Percentiles rank a stretch among this genome's conserved stretches.
Conservation (phyloP, 2,329 filamentous ascomycete species). For the Aureobasidium musti region DNA sequence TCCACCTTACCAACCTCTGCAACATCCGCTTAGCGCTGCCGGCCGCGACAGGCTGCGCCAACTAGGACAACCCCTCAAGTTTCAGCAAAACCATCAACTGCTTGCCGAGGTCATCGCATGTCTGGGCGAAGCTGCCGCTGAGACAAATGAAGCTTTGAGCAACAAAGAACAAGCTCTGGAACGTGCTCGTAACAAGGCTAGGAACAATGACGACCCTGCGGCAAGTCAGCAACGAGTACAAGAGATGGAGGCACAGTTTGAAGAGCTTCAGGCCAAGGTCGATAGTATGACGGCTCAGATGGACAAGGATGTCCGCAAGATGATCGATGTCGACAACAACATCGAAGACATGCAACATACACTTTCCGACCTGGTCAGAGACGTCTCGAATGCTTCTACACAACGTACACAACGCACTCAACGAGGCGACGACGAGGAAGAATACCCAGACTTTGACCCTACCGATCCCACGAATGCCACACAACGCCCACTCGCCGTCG, state of each 20-base stretch:
- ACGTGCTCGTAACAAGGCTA: conserved; percentile 34
- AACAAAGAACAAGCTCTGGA: conserved; percentile 38
- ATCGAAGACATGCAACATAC: conserved; percentile 49
- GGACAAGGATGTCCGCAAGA: conserved; percentile 59
- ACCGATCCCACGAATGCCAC: conserved; percentile 45
- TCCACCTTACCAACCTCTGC: conserved; percentile 57
- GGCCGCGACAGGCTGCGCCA: conserved; percentile 51
- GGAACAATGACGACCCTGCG: conserved; percentile 41
- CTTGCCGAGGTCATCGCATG: conserved; percentile 50
- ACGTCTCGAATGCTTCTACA: conserved; percentile 42
- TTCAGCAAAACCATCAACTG: conserved; percentile 52
- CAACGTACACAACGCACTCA: conserved; percentile 46
- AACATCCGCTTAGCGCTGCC: conserved; percentile 53
- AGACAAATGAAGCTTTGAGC: conserved; percentile 59
- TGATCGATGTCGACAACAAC: conserved; percentile 59
- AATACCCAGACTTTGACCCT: conserved; percentile 45
- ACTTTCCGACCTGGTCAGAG: conserved; percentile 47
- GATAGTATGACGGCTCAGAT: conserved; percentile 56
- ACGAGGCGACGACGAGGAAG: conserved; percentile 40
- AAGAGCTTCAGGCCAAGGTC: conserved; percentile 49
- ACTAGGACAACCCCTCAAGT: conserved; percentile 48
- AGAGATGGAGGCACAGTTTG: conserved; percentile 46
- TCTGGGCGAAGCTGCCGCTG: conserved; percentile 54
- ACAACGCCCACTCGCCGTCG: conserved; percentile 40
- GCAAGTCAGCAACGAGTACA: conserved; percentile 37